Evolutionary conservation across 1,284 basidiomycete species (phyloP).

Genomic region (Trametes hirsuta): DNA sequence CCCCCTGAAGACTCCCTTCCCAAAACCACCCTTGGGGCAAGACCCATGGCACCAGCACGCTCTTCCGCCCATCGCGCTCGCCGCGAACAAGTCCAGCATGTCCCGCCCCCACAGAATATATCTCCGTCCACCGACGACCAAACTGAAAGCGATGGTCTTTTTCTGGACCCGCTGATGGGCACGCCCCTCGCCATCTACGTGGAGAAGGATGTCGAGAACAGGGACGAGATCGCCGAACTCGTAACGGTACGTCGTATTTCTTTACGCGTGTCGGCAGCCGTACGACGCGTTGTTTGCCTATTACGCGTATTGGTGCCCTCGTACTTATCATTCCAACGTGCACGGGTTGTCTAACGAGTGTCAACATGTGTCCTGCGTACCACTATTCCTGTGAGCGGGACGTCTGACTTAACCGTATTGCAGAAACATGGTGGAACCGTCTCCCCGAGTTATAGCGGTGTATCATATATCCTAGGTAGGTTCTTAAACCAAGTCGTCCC

Average conservation of each 20-base stretch:
- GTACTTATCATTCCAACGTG: background rate
- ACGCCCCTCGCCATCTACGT: slow-evolving; percentile 73
- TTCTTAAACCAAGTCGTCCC: slow-evolving; percentile 7
- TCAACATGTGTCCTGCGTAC: background rate
- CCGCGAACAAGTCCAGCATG: slow-evolving; percentile 33
- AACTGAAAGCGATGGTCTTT: slow-evolving; percentile 49
- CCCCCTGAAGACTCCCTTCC: slow-evolving; percentile 42
- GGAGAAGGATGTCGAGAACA: slow-evolving; percentile 76
- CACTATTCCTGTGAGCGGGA: background rate
- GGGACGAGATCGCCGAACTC: slow-evolving; percentile 60
- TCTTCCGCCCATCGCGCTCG: slow-evolving; percentile 51
- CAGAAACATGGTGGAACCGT: slow-evolving; percentile 78
- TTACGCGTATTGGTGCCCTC: background rate
- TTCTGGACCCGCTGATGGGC: slow-evolving; percentile 80
- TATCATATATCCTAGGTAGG: slow-evolving; percentile 76
- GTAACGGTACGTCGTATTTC: slow-evolving; percentile 55
- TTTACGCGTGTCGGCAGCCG: background rate
- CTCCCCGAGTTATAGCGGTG: slow-evolving; percentile 72
- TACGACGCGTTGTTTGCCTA: slow-evolving; percentile 21
- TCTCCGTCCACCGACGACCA: slow-evolving; percentile 21
- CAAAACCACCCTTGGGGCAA: slow-evolving; percentile 46
- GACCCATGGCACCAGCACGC: slow-evolving; percentile 80
- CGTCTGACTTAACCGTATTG: slow-evolving; percentile 3
- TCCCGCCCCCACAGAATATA: slow-evolving; percentile 31
- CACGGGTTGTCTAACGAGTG: background rate